Evolutionary conservation across 2,329 filamentous ascomycete genomes (phyloP).

Genomic region (Helminthosporium solani): DNA sequence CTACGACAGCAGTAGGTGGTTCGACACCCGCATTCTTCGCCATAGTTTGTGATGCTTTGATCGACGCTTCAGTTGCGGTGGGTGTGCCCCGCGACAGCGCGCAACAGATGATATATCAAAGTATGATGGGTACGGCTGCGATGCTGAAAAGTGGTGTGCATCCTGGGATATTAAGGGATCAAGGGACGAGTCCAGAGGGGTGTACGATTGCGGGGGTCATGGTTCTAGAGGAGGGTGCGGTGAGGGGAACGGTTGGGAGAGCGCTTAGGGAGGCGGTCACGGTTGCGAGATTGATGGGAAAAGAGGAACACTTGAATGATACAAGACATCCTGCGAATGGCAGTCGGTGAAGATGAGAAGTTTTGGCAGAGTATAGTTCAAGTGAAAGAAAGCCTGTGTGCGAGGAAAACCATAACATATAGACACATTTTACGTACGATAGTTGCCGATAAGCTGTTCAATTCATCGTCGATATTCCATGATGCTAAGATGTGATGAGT

Average conservation of each 20-base stretch:
- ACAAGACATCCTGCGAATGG: constrained; percentile 27
- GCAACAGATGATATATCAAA: constrained; percentile 34
- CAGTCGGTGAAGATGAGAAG: neutral
- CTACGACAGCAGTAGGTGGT: constrained; percentile 30
- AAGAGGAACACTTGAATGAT: constrained; percentile 46
- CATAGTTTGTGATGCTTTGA: constrained; percentile 32
- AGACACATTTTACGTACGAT: no score
- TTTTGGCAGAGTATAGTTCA: no score
- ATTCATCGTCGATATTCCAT: no score
- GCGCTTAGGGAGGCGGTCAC: constrained; percentile 53
- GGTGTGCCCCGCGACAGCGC: constrained; percentile 27
- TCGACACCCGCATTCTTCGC: constrained; percentile 37
- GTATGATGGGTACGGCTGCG: constrained; percentile 31
- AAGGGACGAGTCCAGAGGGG: constrained; percentile 33
- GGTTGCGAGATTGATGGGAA: constrained; percentile 47
- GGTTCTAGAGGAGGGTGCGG: constrained; percentile 34
- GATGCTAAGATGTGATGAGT: no score
- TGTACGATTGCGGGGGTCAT: constrained; percentile 39
- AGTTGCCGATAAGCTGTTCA: no score
- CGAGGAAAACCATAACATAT: no score
- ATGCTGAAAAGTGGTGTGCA: constrained; percentile 35
- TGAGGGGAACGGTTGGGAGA: constrained; percentile 28
- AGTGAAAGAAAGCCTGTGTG: no score
- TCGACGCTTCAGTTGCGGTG: constrained; percentile 33
- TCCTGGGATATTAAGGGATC: constrained; percentile 29